Conservation (phyloP, 768 basidiomycete species). For the Suillus hirtellus region DNA sequence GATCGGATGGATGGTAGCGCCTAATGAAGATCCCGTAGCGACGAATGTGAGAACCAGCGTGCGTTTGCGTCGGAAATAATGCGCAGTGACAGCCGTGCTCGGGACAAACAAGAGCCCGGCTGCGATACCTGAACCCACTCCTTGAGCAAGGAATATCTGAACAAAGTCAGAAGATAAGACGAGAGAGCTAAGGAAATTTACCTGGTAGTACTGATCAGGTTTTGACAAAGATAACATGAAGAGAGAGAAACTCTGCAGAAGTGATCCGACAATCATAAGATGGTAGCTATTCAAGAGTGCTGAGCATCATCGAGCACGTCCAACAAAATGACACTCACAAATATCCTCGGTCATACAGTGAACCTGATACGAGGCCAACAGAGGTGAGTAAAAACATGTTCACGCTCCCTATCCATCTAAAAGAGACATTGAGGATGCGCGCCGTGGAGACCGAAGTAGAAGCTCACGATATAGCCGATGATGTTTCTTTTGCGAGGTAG, state of each 20-base stretch:
- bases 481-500: conserved; percentile 34
- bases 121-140: conserved; percentile 46
- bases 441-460: not conserved
- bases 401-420: conserved; percentile 47
- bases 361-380: conserved; percentile 43
- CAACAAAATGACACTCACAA: conserved; percentile 34
- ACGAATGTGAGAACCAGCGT: conserved; percentile 47
- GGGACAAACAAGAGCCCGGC: conserved; percentile 50
- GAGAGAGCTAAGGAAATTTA: conserved; percentile 19
- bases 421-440: conserved; percentile 4
- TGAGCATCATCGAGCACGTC: not conserved
- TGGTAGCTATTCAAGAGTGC: conserved; percentile 1
- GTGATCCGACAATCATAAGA: conserved; percentile 18
- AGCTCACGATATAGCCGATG: conserved; percentile 40
- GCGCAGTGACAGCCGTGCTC: conserved; percentile 41
- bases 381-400: conserved; percentile 42
- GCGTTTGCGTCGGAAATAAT: conserved; percentile 44
- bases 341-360: conserved; percentile 53
- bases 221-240: conserved; percentile 46
- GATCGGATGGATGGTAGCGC: conserved; percentile 25
- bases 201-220: conserved; percentile 44
- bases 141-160: conserved; percentile 51
- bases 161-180: not conserved
- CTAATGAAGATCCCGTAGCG: conserved; percentile 38
- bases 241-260: conserved; percentile 24